Evolutionary conservation across 23 red algal genomes (phyloP).

Genomic region (Agarophyton chilense): DNA sequence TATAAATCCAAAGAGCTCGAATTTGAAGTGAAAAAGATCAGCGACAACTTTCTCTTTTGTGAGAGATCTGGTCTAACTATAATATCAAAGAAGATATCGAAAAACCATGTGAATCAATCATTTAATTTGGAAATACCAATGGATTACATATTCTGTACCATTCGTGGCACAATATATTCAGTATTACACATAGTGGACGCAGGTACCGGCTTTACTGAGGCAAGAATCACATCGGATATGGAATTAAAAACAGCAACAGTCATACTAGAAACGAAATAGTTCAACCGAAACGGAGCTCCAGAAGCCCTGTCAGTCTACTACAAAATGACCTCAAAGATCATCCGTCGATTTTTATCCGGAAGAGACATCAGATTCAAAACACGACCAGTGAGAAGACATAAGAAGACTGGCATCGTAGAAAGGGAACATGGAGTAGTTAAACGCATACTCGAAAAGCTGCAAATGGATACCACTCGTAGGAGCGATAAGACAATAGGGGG

Average conservation of each 20-base stretch:
- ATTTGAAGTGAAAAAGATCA: not conserved
- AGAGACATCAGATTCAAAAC: constrained; percentile 13
- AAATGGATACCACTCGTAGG: not conserved
- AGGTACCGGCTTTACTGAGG: constrained; percentile 8
- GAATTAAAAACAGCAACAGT: not conserved
- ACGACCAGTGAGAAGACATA: constrained; percentile 23
- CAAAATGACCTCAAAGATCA: not conserved
- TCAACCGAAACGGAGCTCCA: not conserved
- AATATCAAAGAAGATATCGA: constrained; percentile 21
- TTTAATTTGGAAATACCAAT: constrained; percentile 38
- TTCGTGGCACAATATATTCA: not conserved
- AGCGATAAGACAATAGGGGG: too few species aligned
- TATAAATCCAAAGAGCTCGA: not conserved
- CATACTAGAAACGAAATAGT: not conserved
- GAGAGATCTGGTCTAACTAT: constrained; percentile 3
- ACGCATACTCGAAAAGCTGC: constrained; percentile 2
- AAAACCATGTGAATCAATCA: constrained; percentile 8
- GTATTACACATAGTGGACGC: not conserved
- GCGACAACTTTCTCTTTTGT: not conserved
- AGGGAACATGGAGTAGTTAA: constrained; percentile 9
- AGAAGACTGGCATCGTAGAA: constrained; percentile 46
- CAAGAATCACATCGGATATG: not conserved
- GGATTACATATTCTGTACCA: not conserved
- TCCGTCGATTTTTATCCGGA: not conserved
- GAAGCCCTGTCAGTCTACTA: not conserved